Percentiles rank a stretch among this genome's conserved stretches.
phyloP scores from a whole-genome alignment of 192 early-diverging fungal genomes.

The Borealophlyctis nickersoniae region DNA sequence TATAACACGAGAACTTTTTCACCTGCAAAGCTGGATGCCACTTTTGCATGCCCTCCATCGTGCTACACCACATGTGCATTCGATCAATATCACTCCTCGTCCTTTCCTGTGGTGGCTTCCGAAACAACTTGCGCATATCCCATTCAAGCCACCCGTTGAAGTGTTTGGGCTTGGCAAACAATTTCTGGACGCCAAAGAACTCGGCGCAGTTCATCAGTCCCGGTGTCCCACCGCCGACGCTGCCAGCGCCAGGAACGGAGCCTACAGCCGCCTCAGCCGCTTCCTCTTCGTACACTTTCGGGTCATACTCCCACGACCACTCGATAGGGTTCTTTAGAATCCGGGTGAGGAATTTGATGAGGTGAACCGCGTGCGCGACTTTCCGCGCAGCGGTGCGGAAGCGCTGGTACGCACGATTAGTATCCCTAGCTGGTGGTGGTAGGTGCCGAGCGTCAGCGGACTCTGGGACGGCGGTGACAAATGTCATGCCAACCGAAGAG shows the following conservation, averaged over 20 bases:
- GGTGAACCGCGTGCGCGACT: conserved; percentile 30
- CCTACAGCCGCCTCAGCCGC: conserved; percentile 6
- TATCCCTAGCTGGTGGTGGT: background rate
- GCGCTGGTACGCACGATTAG: conserved; percentile 6
- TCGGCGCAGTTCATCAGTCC: conserved; percentile 20
- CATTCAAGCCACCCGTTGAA: conserved; percentile 36
- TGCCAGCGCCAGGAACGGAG: too few relatives aligned
- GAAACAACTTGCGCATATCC: conserved; percentile 30
- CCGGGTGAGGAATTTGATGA: conserved; percentile 39
- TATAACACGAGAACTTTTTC: conserved; percentile 1
- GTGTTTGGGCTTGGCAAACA: conserved; percentile 33
- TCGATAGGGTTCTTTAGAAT: conserved; percentile 42
- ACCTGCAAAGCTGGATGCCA: conserved; percentile 18
- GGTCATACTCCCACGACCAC: conserved; percentile 46
- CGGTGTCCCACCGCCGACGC: too few relatives aligned
- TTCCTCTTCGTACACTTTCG: conserved; percentile 7
- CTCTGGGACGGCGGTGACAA: background rate
- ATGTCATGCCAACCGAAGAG: background rate
- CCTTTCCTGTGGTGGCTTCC: conserved; percentile 24
- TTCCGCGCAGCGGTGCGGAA: conserved; percentile 32
- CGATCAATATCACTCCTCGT: conserved; percentile 24
- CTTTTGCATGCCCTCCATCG: conserved; percentile 25
- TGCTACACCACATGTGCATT: conserved; percentile 24
- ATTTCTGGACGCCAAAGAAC: conserved; percentile 33
- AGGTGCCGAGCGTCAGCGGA: background rate